These are phyloP conservation scores for Hericium erinaceus DNA, from an alignment of 768 basidiomycete species.

Conservation along the genomic window DNA sequence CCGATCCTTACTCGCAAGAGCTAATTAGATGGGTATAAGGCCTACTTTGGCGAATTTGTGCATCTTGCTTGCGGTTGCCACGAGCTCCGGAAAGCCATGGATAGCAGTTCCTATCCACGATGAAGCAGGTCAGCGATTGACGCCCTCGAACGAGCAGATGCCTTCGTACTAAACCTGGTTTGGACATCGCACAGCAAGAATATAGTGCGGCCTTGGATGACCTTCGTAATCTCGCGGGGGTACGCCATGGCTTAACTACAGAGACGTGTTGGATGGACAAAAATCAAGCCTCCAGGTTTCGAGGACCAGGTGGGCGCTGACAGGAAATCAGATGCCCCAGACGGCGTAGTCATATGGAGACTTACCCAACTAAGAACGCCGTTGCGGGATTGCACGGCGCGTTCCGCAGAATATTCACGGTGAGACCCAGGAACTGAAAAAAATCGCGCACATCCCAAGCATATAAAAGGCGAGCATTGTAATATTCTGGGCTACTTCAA, in stretches of 20 bases:
- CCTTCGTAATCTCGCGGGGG: conserved; percentile 17
- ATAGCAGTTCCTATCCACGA: conserved; percentile 37
- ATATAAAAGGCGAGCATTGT: too few relatives aligned
- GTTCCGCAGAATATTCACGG: too few relatives aligned
- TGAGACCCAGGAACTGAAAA: too few relatives aligned
- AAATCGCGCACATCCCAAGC: too few relatives aligned
- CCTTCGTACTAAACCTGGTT: conserved; percentile 52
- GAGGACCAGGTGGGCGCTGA: too few relatives aligned
- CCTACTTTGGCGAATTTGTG: conserved; percentile 62
- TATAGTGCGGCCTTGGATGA: conserved; percentile 33
- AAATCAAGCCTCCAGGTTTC: too few relatives aligned
- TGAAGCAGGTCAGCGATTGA: too few relatives aligned
- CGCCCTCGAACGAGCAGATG: too few relatives aligned
- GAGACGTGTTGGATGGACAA: too few relatives aligned
- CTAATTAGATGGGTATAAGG: not conserved
- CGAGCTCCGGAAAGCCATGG: conserved; percentile 62
- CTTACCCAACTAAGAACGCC: not conserved
- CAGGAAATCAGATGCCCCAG: too few relatives aligned
- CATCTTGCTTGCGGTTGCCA: conserved; percentile 66
- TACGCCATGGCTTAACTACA: not conserved
- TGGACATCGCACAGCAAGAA: conserved; percentile 86
- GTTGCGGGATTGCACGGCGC: not conserved
- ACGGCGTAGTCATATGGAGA: not conserved
- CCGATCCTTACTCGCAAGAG: not conserved
- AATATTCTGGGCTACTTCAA: too few relatives aligned